Conservation (phyloP, 768 basidiomycete genomes). For the Xerocomus spinulosus region DNA sequence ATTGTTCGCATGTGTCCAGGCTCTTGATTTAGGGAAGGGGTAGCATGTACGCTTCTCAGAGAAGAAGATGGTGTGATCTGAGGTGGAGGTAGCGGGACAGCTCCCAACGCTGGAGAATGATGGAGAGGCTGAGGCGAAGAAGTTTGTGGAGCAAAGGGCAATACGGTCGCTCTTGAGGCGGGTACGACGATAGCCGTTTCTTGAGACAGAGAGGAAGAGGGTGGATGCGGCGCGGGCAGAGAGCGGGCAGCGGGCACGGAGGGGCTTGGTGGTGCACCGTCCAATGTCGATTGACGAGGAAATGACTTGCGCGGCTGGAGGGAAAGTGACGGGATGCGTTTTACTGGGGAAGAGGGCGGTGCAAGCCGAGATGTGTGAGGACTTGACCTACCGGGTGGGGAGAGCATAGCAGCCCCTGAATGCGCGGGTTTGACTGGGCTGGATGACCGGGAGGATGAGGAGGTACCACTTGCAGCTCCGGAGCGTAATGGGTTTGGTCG, state of each 20-base stretch:
- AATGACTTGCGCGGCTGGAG: slow-evolving; percentile 50
- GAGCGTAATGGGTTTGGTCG: slow-evolving; percentile 42
- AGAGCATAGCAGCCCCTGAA: slow-evolving; percentile 22
- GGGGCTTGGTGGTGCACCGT: slow-evolving; percentile 30
- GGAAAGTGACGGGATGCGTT: slow-evolving; percentile 44
- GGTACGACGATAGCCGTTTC: slow-evolving; percentile 13
- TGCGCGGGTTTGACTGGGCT: slow-evolving; percentile 54
- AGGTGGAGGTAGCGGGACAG: slow-evolving; percentile 8
- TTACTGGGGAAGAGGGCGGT: slow-evolving; percentile 50
- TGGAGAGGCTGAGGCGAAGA: slow-evolving; percentile 26
- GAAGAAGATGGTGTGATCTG: slow-evolving; percentile 18
- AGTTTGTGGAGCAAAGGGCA: slow-evolving; percentile 33
- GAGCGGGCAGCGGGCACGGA: slow-evolving; percentile 22
- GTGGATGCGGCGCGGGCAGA: slow-evolving; percentile 20
- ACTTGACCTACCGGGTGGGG: slow-evolving; percentile 27
- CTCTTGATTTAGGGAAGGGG: slow-evolving; percentile 5
- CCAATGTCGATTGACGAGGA: slow-evolving; percentile 39
- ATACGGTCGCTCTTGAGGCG: slow-evolving; percentile 35
- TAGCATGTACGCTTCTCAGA: slow-evolving; percentile 4
- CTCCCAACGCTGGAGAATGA: slow-evolving; percentile 15
- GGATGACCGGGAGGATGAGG: slow-evolving; percentile 61
- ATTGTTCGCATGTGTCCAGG: slow-evolving; percentile 10
- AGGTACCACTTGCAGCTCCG: slow-evolving; percentile 29
- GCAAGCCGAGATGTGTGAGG: slow-evolving; percentile 28
- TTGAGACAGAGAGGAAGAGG: slow-evolving; percentile 18